Conservation (phyloP, 2,329 filamentous ascomycete genomes). For the Ilyonectria robusta region DNA sequence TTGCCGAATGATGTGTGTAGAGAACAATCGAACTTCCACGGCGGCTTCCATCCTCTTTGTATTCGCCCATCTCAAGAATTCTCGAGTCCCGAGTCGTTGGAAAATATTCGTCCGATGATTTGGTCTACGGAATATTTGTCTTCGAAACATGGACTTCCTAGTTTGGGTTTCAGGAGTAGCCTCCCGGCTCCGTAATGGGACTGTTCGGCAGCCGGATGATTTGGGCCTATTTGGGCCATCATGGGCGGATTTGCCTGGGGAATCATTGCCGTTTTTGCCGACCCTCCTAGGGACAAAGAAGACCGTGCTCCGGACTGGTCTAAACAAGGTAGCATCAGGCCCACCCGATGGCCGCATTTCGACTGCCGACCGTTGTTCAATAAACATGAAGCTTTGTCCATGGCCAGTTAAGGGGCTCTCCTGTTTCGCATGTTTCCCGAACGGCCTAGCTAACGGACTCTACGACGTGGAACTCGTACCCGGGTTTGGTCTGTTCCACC, state of each 20-base stretch:
- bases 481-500: background rate
- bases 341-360: background rate
- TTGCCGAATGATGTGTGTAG: background rate
- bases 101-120: slow-evolving; percentile 11
- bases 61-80: background rate
- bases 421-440: slow-evolving; percentile 3
- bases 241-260: slow-evolving; percentile 7
- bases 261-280: slow-evolving; percentile 11
- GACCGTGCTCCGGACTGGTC: background rate
- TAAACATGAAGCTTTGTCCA: slow-evolving; percentile 7
- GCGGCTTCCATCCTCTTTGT: background rate
- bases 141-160: slow-evolving; percentile 10
- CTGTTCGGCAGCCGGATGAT: background rate
- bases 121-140: slow-evolving; percentile 14
- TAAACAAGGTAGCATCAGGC: background rate
- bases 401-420: background rate
- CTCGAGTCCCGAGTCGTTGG: background rate
- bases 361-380: background rate
- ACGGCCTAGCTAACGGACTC: background rate
- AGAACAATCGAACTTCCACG: background rate
- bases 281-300: background rate
- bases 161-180: slow-evolving; percentile 22
- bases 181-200: background rate
- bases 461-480: background rate
- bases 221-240: background rate